Evolutionary conservation across 2,329 filamentous ascomycete species (phyloP).

Genomic region (Arthroderma sp.): DNA sequence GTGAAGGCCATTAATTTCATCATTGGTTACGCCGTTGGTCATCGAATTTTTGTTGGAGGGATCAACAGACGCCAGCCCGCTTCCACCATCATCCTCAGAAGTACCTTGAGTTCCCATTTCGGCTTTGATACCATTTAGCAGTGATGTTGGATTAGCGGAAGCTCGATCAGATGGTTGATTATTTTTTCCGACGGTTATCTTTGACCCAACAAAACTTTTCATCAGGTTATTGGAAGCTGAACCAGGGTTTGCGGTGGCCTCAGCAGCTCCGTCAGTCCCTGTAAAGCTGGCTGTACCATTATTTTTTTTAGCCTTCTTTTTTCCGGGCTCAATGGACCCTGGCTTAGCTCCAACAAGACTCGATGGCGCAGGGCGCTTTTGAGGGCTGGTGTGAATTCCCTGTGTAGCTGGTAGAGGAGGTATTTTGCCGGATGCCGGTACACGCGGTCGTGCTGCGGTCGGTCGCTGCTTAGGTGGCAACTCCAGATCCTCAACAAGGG

Average conservation of each 20-base stretch:
- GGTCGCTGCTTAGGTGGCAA: slow-evolving; percentile 77
- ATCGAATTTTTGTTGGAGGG: too few species aligned
- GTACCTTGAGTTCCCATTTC: neutral
- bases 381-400: slow-evolving; percentile 5
- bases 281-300: slow-evolving; percentile 21
- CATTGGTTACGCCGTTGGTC: too few species aligned
- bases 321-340: slow-evolving; percentile 24
- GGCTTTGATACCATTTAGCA: neutral
- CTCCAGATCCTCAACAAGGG: slow-evolving; percentile 87
- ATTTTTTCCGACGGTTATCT: slow-evolving; percentile 1
- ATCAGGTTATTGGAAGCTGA: neutral
- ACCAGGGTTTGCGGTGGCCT: neutral
- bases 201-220: slow-evolving; percentile 1
- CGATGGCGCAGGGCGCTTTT: slow-evolving; percentile 8
- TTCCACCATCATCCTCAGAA: too few species aligned
- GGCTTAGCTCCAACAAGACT: slow-evolving; percentile 14
- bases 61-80: too few species aligned
- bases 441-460: slow-evolving; percentile 29
- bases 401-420: slow-evolving; percentile 16
- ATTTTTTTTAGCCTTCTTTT: slow-evolving; percentile 32
- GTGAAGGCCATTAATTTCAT: too few species aligned
- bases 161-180: neutral
- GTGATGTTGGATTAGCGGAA: neutral
- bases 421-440: slow-evolving; percentile 36
- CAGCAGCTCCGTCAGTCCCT: slow-evolving; percentile 15